These are phyloP conservation scores for Draba incana DNA, from an alignment of 345 rosid genomes.

Conservation along the genomic window DNA sequence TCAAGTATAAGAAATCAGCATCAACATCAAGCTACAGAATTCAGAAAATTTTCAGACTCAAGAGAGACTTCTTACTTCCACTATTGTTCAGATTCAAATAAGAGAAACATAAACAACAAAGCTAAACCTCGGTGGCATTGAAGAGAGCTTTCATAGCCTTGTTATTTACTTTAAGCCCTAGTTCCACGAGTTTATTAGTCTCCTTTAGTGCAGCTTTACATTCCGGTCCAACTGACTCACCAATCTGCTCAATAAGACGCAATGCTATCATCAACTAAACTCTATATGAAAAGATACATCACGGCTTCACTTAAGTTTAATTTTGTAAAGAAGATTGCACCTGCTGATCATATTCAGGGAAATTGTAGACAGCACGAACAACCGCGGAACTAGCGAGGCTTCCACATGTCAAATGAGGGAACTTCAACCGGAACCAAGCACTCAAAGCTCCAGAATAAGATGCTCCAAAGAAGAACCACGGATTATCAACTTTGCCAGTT, in stretches of 20 bases:
- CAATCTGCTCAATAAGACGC: constrained; percentile 53
- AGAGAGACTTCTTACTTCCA: neutral
- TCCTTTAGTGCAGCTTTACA: constrained; percentile 87
- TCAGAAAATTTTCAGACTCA: constrained; percentile 21
- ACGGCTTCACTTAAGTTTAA: constrained; percentile 1
- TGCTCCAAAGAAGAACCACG: constrained; percentile 88
- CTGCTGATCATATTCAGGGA: constrained; percentile 82
- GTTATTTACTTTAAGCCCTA: constrained; percentile 60
- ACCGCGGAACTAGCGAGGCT: constrained; percentile 98
- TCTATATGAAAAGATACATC: neutral
- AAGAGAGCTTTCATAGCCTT: constrained; percentile 67
- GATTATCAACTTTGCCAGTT: constrained; percentile 55
- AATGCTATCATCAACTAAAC: neutral
- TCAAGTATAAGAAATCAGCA: constrained; percentile 86
- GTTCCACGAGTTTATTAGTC: constrained; percentile 67
- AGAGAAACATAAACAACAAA: constrained; percentile 32
- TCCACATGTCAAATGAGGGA: constrained; percentile 94
- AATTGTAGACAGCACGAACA: constrained; percentile 82
- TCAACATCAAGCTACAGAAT: constrained; percentile 73
- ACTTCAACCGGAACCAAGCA: constrained; percentile 95
- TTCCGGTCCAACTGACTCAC: constrained; percentile 85
- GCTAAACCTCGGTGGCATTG: constrained; percentile 73
- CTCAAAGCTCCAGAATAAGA: constrained; percentile 96
- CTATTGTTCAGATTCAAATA: neutral
- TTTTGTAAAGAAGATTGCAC: constrained; percentile 35